Conservation (phyloP, 176 grass and related monocot species). For the Areca catechu region DNA sequence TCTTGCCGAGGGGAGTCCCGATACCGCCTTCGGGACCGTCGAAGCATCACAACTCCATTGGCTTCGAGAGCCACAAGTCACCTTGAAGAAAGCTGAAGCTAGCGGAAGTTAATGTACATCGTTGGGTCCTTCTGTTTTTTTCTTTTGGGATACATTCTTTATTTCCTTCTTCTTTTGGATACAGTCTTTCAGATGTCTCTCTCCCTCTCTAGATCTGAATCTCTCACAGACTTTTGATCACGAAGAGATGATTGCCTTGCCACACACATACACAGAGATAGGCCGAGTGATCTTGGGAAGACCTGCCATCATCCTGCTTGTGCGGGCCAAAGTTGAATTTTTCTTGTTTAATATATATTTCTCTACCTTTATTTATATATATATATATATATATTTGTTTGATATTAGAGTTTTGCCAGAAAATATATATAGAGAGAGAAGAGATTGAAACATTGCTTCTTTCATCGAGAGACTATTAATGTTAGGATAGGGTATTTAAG, state of each 20-base stretch:
- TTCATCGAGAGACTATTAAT: too few relatives aligned
- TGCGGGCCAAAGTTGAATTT: not conserved
- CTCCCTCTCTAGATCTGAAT: too few relatives aligned
- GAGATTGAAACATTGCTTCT: too few relatives aligned
- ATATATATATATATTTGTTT: too few relatives aligned
- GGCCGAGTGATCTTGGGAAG: not conserved
- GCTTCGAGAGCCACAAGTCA: not conserved
- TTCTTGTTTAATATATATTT: too few relatives aligned
- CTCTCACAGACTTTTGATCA: too few relatives aligned
- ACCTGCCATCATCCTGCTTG: not conserved
- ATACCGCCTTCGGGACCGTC: constrained; percentile 15
- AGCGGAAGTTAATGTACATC: not conserved
- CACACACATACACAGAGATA: not conserved
- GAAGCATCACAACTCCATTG: constrained; percentile 14
- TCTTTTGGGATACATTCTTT: constrained; percentile 1
- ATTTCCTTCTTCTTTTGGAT: not conserved
- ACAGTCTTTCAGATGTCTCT: not conserved
- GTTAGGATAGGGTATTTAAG: too few relatives aligned
- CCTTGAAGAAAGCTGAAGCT: constrained; percentile 3
- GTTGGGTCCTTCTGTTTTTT: not conserved
- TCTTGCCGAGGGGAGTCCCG: not conserved
- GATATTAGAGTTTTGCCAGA: too few relatives aligned
- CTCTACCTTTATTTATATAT: too few relatives aligned
- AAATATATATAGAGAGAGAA: too few relatives aligned
- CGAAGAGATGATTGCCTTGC: too few relatives aligned